These are phyloP conservation scores for Penicillium capsulatum DNA, from an alignment of 2,329 filamentous ascomycete species.

Conservation along the genomic window DNA sequence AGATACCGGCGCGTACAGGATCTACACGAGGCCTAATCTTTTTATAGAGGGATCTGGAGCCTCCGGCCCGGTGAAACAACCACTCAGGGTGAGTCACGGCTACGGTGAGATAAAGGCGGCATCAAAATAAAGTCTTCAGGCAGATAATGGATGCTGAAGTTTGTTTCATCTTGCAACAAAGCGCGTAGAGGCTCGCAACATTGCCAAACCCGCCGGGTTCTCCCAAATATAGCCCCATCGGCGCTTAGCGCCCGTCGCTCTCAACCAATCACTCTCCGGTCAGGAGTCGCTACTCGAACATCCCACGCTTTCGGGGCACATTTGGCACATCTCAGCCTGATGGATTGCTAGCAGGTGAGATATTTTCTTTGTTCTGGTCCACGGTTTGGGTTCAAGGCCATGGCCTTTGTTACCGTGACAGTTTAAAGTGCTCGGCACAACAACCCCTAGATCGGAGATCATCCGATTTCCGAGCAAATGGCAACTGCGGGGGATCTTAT, in stretches of 20 bases:
- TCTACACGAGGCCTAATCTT: conserved; percentile 3
- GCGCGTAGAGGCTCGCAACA: conserved; percentile 12
- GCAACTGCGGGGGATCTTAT: too few species aligned
- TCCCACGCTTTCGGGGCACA: background rate
- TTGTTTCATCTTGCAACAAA: conserved; percentile 27
- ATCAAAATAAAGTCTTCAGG: conserved; percentile 16
- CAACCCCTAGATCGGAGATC: too few species aligned
- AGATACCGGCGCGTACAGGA: conserved; percentile 13
- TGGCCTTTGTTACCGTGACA: too few species aligned
- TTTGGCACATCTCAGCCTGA: too few species aligned
- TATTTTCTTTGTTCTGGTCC: too few species aligned
- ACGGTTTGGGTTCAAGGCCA: too few species aligned
- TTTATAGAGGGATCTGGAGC: conserved; percentile 14
- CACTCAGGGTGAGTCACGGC: conserved; percentile 13
- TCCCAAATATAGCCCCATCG: conserved; percentile 26
- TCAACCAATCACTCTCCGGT: conserved; percentile 22
- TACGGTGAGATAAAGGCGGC: conserved; percentile 14
- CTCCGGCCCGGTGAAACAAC: conserved; percentile 7
- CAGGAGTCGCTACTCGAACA: background rate
- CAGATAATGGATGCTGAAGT: conserved; percentile 6
- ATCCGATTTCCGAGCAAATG: too few species aligned
- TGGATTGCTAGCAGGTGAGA: too few species aligned
- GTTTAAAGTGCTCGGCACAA: too few species aligned
- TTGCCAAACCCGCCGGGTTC: conserved; percentile 18
- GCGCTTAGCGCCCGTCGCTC: conserved; percentile 27